Base-by-base conservation (phyloP, 768 basidiomycete genomes). In the Coprinellus micaceus region DNA sequence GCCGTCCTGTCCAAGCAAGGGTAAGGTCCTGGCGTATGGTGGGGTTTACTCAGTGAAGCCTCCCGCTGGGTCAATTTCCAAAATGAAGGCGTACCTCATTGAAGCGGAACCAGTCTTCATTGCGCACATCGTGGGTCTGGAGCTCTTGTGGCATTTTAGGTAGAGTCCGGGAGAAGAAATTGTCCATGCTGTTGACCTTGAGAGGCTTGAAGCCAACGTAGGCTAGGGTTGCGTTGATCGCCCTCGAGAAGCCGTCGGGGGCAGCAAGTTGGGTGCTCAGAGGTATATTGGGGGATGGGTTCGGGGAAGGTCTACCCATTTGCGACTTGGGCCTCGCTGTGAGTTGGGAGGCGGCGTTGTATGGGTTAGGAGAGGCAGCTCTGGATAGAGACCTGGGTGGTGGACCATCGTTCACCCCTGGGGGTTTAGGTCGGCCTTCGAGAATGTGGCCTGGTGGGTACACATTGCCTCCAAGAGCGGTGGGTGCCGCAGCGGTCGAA, bases 171-270 rank as follows among this genome's bases (percentile, higher is more conserved):
- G 58, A 39, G 21, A 85, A 81, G 62, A 91, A 81, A 24, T 83
- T 82, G 33, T 91, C 86, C 88, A 93, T 86, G 39, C 89, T 84
- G 63, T 85, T 80, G 48, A 92, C 76, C 69, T 84, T 88, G 74
- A 85, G 83, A 3, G 78, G 71, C 13, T 83, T 82, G 65, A 93
- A 93, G 26, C 82, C 81, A 0, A 83, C 79, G 69, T 85, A 93
- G 6, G 86, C 72, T 58, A 82, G 81, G 19, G 82, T 79, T 29
- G 79, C 79, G 63, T 88, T 90, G 41, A 87, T 78, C 15, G 86
- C 84, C 44, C 90, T 85, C 12, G 79, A 80, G 73, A 91, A 91
- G 48, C 84, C 86, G 61, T 88, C 87, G 0, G 89, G 89, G 1
- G 83, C 77, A 45, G 78, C 69, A 17, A 85, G 71, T 54, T 84